Evolutionary conservation across 352 stramenopile species (phyloP), one percentile per base, ranked within the genome.

Genomic region (Albugo laibachii): DNA sequence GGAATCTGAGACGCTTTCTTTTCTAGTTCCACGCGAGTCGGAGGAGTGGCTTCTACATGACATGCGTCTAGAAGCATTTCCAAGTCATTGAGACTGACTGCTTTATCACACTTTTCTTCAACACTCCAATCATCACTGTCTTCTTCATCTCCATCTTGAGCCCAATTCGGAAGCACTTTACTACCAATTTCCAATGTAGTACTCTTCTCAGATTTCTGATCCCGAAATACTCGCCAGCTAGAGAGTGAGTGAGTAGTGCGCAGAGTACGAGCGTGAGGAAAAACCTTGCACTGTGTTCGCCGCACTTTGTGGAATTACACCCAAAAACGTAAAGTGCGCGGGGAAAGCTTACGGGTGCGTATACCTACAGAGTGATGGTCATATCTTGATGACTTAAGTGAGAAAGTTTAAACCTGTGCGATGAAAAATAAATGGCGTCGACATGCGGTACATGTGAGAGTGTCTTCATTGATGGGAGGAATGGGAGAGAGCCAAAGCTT

Each of bases 271-370:
- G n/a, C n/a, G n/a, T n/a, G n/a, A n/a, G n/a, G n/a, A n/a, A n/a
- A n/a, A n/a, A 43, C 20, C 38, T 43, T 43, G 3, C 38, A 8
- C 3, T 40, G 0, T 54, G 62, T 42, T 83, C 60, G 0, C 63
- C 78, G 51, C 77, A 91, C 0, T 66, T 63, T n/a, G 69, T 56
- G 5, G 77, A 76, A 50, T 91, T 91, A 63, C 77, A 91, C 11
- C 77, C 77, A 51, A 91, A 91, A 3, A 87, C 61, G 39, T 91
- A 91, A 11, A 91, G 56, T 43, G 77, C 83, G 24, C 77, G 67
- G 40, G 83, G 64, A 5, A 55, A 57, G 14, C 83, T 70, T 14
- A 85, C 71, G 8, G 77, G 74, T 41, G 77, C 74, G 36, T 87
- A 91, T 41, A 89, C 65, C 66, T 87, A 52, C n/a, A 11, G 11